These are phyloP conservation scores for Amphibolis antarctica DNA, from an alignment of 106 monocot species.

Conservation along the genomic window DNA sequence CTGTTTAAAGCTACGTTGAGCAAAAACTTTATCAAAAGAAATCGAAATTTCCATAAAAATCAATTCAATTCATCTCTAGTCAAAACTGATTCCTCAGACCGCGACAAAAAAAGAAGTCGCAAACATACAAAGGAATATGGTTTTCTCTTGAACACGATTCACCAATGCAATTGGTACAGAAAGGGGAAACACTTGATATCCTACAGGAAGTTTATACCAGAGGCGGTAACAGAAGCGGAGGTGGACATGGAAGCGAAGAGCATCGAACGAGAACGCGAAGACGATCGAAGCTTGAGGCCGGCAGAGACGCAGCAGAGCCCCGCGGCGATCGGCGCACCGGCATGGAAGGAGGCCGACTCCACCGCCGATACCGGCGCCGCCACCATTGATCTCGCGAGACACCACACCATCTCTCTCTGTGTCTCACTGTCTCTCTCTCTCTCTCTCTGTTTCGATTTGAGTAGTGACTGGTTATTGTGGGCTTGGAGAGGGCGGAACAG, in stretches of 20 bases:
- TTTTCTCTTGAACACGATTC: too few species aligned
- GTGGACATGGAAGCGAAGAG: conserved; percentile 25
- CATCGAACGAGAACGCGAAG: neutral
- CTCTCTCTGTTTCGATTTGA: too few species aligned
- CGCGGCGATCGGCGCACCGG: conserved; percentile 23
- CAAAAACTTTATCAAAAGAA: neutral
- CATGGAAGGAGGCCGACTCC: conserved; percentile 9
- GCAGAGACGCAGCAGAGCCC: conserved; percentile 33
- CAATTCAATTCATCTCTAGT: too few species aligned
- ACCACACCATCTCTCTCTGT: neutral
- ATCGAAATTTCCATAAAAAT: too few species aligned
- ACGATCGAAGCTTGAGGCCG: conserved; percentile 7
- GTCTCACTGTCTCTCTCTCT: too few species aligned
- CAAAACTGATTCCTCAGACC: too few species aligned
- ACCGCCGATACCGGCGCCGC: neutral
- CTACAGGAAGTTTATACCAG: neutral
- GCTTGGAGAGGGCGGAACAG: too few species aligned
- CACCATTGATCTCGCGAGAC: neutral
- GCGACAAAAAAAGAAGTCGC: too few species aligned
- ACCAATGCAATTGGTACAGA: neutral
- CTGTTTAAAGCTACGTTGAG: neutral
- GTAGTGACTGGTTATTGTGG: too few species aligned
- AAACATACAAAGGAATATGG: too few species aligned
- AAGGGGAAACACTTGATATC: too few species aligned
- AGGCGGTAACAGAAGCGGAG: conserved; percentile 11